These are phyloP conservation scores for Pyrenochaeta sp. DNA, from an alignment of 2,329 filamentous ascomycete genomes.

Conservation along the genomic window DNA sequence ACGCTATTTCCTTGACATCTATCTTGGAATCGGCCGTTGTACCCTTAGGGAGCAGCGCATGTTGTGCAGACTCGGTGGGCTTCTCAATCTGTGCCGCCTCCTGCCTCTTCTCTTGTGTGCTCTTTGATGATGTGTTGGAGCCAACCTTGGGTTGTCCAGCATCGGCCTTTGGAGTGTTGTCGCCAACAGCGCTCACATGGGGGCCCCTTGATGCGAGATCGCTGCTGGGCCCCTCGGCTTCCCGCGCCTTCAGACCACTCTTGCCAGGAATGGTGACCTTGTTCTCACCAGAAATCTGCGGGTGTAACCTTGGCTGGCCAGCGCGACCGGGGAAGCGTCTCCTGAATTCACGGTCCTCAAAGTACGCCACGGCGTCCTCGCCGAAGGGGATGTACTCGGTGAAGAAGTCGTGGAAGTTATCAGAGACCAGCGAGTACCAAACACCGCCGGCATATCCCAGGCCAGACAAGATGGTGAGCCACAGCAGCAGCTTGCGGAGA, in stretches of 20 bases:
- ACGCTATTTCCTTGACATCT: slow-evolving; percentile 24
- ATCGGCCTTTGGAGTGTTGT: slow-evolving; percentile 46
- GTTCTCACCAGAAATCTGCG: slow-evolving; percentile 64
- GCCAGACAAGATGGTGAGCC: slow-evolving; percentile 77
- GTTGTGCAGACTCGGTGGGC: slow-evolving; percentile 27
- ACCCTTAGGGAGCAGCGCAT: slow-evolving; percentile 11
- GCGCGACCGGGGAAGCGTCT: slow-evolving; percentile 74
- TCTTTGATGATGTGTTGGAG: slow-evolving; percentile 29
- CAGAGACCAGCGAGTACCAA: slow-evolving; percentile 90
- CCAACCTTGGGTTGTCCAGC: slow-evolving; percentile 34
- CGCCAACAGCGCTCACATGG: slow-evolving; percentile 69
- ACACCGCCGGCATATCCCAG: slow-evolving; percentile 87
- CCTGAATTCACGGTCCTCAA: slow-evolving; percentile 93
- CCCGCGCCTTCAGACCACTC: slow-evolving; percentile 84
- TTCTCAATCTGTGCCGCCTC: slow-evolving; percentile 37
- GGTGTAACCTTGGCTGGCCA: slow-evolving; percentile 52
- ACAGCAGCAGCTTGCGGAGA: slow-evolving; percentile 75
- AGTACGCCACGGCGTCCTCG: slow-evolving; percentile 92
- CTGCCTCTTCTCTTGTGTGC: slow-evolving; percentile 42
- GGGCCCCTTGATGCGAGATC: slow-evolving; percentile 58
- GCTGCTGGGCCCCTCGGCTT: slow-evolving; percentile 66
- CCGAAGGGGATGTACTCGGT: slow-evolving; percentile 95
- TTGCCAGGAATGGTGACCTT: slow-evolving; percentile 84
- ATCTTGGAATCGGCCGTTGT: slow-evolving; percentile 21
- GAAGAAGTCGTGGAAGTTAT: slow-evolving; percentile 99